Conservation (phyloP, 257 asterid species). For the Striga asiatica region DNA sequence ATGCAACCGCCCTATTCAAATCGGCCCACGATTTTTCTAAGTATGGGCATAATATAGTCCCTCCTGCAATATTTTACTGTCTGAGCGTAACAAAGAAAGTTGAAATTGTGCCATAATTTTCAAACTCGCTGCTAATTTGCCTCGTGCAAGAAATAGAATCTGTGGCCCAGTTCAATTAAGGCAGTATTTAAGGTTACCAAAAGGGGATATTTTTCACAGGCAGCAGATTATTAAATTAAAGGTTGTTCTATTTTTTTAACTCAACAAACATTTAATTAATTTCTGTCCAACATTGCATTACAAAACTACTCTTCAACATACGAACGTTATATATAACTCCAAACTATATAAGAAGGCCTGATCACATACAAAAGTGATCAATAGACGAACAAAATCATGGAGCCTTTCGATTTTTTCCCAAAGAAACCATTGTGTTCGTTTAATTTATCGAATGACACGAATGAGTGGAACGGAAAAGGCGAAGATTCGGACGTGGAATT, state of each 20-base stretch:
- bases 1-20: constrained; percentile 16
- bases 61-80: constrained; percentile 12
- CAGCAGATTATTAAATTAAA: too few species aligned
- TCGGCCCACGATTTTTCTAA: constrained; percentile 15
- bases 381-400: background rate
- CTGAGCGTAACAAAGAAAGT: background rate
- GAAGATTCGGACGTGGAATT: constrained; percentile 31
- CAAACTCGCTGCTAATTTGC: constrained; percentile 23
- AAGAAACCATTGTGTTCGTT: constrained; percentile 16
- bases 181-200: constrained; percentile 34
- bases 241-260: too few species aligned
- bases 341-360: constrained; percentile 19
- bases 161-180: constrained; percentile 41
- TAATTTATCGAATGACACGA: background rate
- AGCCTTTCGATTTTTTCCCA: constrained; percentile 46
- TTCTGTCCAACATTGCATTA: too few species aligned
- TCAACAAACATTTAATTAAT: constrained; percentile 11
- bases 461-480: background rate
- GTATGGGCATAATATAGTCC: constrained; percentile 10
- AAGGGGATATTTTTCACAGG: constrained; percentile 19
- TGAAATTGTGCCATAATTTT: constrained; percentile 11
- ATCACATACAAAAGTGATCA: constrained; percentile 7
- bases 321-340: background rate
- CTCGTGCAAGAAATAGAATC: constrained; percentile 30
- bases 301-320: constrained; percentile 7